Conservation (phyloP, 495 filamentous ascomycete genomes). For the Astrothelium subdiscretum region DNA sequence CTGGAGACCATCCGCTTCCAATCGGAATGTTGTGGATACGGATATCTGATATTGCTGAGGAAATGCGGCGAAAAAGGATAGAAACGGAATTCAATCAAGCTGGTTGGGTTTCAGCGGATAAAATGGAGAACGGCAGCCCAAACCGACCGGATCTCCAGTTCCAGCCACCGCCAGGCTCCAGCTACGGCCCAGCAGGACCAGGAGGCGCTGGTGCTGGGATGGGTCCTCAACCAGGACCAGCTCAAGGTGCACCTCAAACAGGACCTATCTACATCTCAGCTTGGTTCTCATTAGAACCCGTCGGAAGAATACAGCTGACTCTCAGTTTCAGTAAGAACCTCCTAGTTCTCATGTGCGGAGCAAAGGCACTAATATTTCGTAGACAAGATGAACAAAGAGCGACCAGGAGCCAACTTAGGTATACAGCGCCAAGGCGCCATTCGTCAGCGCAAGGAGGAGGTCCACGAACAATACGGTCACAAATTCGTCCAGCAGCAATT, state of each 20-base stretch:
- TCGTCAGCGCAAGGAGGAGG: constrained; percentile 90
- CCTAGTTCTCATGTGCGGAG: not conserved
- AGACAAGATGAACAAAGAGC: constrained; percentile 57
- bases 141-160: constrained; percentile 30
- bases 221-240: constrained; percentile 29
- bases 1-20: constrained; percentile 75
- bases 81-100: constrained; percentile 82
- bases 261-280: constrained; percentile 70
- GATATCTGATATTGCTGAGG: constrained; percentile 93
- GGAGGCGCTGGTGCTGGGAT: constrained; percentile 17
- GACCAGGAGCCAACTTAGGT: constrained; percentile 65
- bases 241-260: constrained; percentile 22
- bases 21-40: constrained; percentile 94
- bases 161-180: constrained; percentile 29
- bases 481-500: constrained; percentile 97
- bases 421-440: constrained; percentile 93
- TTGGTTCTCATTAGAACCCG: constrained; percentile 95
- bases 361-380: constrained; percentile 26
- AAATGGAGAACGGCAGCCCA: constrained; percentile 54
- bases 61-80: constrained; percentile 94
- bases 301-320: constrained; percentile 75
- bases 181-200: constrained; percentile 18
- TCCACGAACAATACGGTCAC: constrained; percentile 97
- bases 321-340: constrained; percentile 70
- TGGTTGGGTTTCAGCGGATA: constrained; percentile 94